Percentiles rank a stretch among this genome's conserved stretches.
phyloP scores from a whole-genome alignment of 805 yeast species.

The Metschnikowia baotianmanensis region DNA sequence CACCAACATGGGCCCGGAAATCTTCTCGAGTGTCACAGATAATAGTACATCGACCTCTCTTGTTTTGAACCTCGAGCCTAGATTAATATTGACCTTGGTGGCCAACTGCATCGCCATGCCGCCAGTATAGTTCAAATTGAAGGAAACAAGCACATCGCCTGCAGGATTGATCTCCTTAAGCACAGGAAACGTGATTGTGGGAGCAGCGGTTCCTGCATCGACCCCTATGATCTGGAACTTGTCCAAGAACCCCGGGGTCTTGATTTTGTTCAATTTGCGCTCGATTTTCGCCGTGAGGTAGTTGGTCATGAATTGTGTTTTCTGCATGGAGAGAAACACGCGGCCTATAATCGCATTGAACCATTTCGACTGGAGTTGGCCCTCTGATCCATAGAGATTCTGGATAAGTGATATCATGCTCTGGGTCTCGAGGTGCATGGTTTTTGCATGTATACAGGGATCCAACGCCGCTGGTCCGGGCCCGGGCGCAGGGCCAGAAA shows the following conservation, averaged over 20 bases:
- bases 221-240: constrained; percentile 73
- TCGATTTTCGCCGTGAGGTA: constrained; percentile 58
- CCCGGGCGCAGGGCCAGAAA: too few species aligned
- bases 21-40: constrained; percentile 60
- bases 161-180: constrained; percentile 71
- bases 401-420: constrained; percentile 75
- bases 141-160: constrained; percentile 64
- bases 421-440: constrained; percentile 67
- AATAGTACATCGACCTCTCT: constrained; percentile 74
- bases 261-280: constrained; percentile 72
- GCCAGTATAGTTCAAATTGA: constrained; percentile 70
- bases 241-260: constrained; percentile 84
- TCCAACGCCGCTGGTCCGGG: constrained; percentile 20
- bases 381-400: constrained; percentile 76
- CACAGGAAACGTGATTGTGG: constrained; percentile 71
- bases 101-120: constrained; percentile 72
- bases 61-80: constrained; percentile 73
- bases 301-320: constrained; percentile 63
- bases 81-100: constrained; percentile 71
- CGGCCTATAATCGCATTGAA: constrained; percentile 85
- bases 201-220: constrained; percentile 77
- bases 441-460: constrained; percentile 65
- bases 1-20: constrained; percentile 73
- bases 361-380: constrained; percentile 85
- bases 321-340: constrained; percentile 70